Evolutionary conservation across 2,329 filamentous ascomycete species (phyloP).

Genomic region (Trichophyton simii): DNA sequence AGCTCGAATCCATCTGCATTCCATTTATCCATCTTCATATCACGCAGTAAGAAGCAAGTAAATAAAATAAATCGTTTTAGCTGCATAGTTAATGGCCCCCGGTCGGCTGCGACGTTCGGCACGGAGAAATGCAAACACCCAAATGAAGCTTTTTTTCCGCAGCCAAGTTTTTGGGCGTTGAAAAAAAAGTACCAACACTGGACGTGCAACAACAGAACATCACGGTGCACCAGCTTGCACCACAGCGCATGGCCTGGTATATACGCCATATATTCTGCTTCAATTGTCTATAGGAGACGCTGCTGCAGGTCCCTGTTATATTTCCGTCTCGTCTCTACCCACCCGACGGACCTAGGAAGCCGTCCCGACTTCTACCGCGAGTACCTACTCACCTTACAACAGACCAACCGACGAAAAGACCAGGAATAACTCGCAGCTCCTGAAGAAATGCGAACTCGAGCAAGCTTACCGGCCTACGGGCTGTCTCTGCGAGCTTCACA

Average conservation of each 20-base stretch:
- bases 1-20: neutral
- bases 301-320: neutral
- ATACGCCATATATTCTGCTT: neutral
- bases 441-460: slow-evolving; percentile 11
- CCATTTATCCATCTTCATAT: neutral
- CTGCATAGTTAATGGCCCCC: no score
- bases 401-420: neutral
- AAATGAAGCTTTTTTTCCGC: neutral
- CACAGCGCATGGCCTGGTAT: neutral
- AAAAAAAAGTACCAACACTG: neutral
- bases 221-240: neutral
- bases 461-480: slow-evolving; percentile 12
- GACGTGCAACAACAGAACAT: neutral
- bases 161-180: neutral
- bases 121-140: slow-evolving; percentile 1
- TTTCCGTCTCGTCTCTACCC: neutral
- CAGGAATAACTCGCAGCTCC: neutral
- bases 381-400: neutral
- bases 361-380: neutral
- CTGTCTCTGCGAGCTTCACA: slow-evolving; percentile 23
- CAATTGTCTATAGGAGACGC: neutral
- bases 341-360: neutral
- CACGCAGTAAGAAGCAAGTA: neutral
- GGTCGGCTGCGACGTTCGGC: neutral
- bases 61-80: neutral